Evolutionary conservation across 345 rosid species (phyloP), one percentile per base, ranked within the genome.

Genomic region (Eucalyptus caleyi): DNA sequence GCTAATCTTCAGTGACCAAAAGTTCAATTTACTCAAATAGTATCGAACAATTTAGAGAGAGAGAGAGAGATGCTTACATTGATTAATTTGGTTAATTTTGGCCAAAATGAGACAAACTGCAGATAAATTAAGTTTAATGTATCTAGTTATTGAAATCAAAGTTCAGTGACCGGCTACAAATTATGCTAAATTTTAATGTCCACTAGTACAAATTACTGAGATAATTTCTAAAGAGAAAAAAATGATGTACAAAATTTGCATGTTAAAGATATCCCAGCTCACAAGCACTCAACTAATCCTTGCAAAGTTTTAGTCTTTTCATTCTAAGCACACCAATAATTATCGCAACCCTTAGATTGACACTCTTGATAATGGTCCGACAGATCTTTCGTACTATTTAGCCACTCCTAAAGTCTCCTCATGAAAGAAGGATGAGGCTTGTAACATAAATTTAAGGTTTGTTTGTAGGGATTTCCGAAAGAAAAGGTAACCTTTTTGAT

Each of bases 81-180:
- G 42, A 67, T 67, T 67, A 67, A 32, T 19, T 77, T 37, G 5
- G 27, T 37, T 30, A 11, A 8, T 65, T 65, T 21, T 77, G 45
- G 16, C 16, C 15, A 77, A 77, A 34, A 72, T 9, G 44, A 2
- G 26, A 37, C 45, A 19, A 72, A 37, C 15, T 19, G 5, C 1
- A 77, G 30, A 77, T 40, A 21, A 37, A 19, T 37, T 27, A 77
- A 40, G 47, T 40, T 77, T 11, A 26, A 40, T 77, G 16, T 21
- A 77, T 77, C 3, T 21, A 5, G 16, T 37, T 77, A 34, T 34
- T 69, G 4, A 69, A 69, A 32, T 69, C 81, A 69, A 18, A 37
- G 24, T 34, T 34, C 0, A 37, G 26, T 3, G 47, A 77, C 42
- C 0, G 2, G 13, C 30, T 11, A 21, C 15, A 77, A 21, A 6